phyloP scores from a whole-genome alignment of 768 basidiomycete species.

The Boletus pseudopeckii region DNA sequence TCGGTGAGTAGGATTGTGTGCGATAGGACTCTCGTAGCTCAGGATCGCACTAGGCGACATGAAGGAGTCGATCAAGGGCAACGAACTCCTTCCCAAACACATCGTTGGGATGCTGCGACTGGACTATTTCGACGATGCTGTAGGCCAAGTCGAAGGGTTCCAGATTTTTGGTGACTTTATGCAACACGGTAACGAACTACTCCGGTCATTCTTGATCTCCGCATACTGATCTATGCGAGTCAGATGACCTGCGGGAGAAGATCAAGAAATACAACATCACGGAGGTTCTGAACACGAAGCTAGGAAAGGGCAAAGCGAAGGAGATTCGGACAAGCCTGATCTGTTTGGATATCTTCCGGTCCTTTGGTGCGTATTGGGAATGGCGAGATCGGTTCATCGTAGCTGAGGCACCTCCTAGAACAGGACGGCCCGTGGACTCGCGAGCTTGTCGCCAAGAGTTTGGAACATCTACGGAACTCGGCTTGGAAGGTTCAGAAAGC shows the following conservation, averaged over 20 bases:
- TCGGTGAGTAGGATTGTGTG: conserved; percentile 6
- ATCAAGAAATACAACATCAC: conserved; percentile 17
- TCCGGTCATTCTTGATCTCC: neutral
- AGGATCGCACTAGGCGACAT: conserved; percentile 11
- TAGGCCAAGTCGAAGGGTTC: conserved; percentile 23
- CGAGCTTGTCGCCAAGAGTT: conserved; percentile 11
- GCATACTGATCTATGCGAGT: neutral
- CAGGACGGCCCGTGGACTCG: conserved; percentile 7
- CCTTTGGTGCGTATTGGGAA: conserved; percentile 13
- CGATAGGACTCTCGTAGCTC: neutral
- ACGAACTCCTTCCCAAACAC: conserved; percentile 8
- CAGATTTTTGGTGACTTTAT: conserved; percentile 23
- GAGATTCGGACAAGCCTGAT: conserved; percentile 24
- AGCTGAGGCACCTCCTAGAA: conserved; percentile 6
- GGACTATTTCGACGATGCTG: conserved; percentile 26
- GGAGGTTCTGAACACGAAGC: conserved; percentile 13
- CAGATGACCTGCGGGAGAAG: conserved; percentile 14
- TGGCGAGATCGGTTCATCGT: too few relatives aligned
- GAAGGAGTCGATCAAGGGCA: conserved; percentile 6
- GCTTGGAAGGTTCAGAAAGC: conserved; percentile 23
- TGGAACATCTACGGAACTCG: neutral
- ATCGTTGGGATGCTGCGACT: conserved; percentile 24
- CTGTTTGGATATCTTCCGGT: conserved; percentile 21
- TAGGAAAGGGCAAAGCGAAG: conserved; percentile 9
- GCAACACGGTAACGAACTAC: conserved; percentile 13